A percentile compares a stretch with the other conserved stretches of the same genome.
Evolutionary conservation across 129 eudicot species (phyloP).

Genomic region (Chrysanthemum seticuspe): DNA sequence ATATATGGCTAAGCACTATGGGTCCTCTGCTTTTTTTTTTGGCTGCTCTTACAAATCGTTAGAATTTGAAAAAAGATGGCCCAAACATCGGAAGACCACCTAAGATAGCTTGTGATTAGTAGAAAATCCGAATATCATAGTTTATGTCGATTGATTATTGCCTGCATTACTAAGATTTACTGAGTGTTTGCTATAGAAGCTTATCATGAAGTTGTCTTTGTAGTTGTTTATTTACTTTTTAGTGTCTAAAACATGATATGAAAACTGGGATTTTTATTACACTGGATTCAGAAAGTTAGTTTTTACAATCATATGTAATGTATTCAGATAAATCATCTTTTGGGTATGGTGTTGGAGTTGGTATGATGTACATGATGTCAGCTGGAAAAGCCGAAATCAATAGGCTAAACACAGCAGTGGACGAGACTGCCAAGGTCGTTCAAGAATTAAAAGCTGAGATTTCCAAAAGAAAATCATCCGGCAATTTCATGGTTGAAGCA

Average conservation of each 20-base stretch:
- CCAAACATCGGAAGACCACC: no score
- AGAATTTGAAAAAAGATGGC: no score
- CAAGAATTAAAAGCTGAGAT: conserved; percentile 67
- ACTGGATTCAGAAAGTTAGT: no score
- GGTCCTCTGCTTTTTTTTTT: no score
- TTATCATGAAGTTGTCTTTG: neutral
- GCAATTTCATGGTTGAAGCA: conserved; percentile 14
- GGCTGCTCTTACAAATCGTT: no score
- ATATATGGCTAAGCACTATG: no score
- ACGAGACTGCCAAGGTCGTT: conserved; percentile 70
- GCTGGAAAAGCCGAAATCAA: conserved; percentile 69
- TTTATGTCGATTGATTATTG: no score
- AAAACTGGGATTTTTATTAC: no score
- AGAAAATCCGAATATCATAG: no score
- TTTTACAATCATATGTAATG: neutral
- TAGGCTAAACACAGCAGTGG: conserved; percentile 56
- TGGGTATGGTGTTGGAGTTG: conserved; percentile 77
- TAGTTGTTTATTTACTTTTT: neutral
- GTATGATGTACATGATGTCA: conserved; percentile 87
- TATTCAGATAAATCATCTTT: conserved; percentile 57
- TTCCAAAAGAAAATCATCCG: conserved; percentile 44
- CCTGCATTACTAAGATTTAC: no score
- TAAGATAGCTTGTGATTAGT: no score
- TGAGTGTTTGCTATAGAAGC: neutral
- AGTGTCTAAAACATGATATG: neutral